Conservation (phyloP, 78 protist genomes). For the Bigelowiella natans region DNA sequence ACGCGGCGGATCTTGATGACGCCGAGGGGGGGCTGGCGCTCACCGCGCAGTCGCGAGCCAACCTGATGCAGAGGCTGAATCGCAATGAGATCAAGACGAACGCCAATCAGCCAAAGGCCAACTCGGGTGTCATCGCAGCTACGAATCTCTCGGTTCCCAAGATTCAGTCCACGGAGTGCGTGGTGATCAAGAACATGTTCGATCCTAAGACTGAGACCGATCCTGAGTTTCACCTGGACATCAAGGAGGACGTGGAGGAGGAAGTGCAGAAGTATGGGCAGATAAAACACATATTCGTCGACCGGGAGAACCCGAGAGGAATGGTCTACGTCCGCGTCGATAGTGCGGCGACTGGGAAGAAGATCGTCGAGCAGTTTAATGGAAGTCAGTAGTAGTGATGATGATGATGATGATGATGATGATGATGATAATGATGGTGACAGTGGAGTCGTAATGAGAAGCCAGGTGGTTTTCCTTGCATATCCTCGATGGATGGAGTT, state of each 20-base stretch:
- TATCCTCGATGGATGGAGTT: too few species aligned
- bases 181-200: conserved; percentile 43
- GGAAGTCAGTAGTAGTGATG: conserved; percentile 4
- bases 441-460: too few species aligned
- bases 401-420: too few species aligned
- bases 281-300: not conserved
- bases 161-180: conserved; percentile 30
- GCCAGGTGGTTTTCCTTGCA: too few species aligned
- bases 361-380: not conserved
- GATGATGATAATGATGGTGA: too few species aligned
- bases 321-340: not conserved
- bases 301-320: not conserved
- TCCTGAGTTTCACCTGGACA: conserved; percentile 52
- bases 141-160: not conserved
- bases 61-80: not conserved
- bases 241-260: conserved; percentile 47
- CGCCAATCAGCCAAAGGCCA: too few species aligned
- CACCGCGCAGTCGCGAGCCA: not conserved
- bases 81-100: too few species aligned
- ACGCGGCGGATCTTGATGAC: not conserved
- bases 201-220: conserved; percentile 41
- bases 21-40: not conserved
- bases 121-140: not conserved
- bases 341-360: not conserved
- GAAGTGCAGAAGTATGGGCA: conserved; percentile 13